A percentile compares a stretch with the other conserved stretches of the same genome.
These are phyloP conservation scores for Rhizopus microsporus DNA, from an alignment of 371 early-diverging fungal genomes.

Conservation along the genomic window DNA sequence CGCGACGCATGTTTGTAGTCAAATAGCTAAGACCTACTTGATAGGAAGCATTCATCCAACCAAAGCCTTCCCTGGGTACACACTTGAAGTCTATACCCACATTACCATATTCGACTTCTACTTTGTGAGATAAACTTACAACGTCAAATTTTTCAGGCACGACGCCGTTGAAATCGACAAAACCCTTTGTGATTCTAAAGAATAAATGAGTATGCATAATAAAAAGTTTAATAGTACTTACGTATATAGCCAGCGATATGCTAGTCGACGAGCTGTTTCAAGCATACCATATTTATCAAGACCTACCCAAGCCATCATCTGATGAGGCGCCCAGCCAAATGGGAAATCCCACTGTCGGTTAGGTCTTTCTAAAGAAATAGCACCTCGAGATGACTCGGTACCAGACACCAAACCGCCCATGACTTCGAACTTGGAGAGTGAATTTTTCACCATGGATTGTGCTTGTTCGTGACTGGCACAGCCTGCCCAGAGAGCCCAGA, in stretches of 20 bases:
- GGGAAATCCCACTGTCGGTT: constrained; percentile 97
- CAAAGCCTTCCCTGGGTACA: constrained; percentile 95
- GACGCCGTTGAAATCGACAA: constrained; percentile 96
- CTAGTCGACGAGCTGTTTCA: constrained; percentile 77
- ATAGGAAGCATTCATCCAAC: constrained; percentile 97
- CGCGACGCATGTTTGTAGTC: constrained; percentile 77
- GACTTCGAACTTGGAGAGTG: constrained; percentile 78
- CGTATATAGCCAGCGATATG: constrained; percentile 95
- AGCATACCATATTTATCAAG: constrained; percentile 82
- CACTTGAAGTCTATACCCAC: constrained; percentile 94
- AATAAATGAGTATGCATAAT: background rate
- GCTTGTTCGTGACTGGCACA: constrained; percentile 69
- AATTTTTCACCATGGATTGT: constrained; percentile 52
- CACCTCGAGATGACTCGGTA: constrained; percentile 84
- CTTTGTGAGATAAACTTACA: constrained; percentile 86
- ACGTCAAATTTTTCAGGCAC: constrained; percentile 98
- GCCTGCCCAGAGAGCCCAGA: constrained; percentile 79
- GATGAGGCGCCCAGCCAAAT: constrained; percentile 98
- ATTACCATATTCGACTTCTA: constrained; percentile 95
- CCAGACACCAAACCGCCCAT: constrained; percentile 88
- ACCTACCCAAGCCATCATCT: constrained; percentile 95
- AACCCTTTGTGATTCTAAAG: constrained; percentile 81
- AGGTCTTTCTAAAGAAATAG: constrained; percentile 77
- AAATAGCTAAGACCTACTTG: constrained; percentile 85
- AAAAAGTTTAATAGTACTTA: constrained; percentile 37